These are phyloP conservation scores for Pseudozyma sp. DNA, from an alignment of 1,284 basidiomycete genomes.

Conservation along the genomic window DNA sequence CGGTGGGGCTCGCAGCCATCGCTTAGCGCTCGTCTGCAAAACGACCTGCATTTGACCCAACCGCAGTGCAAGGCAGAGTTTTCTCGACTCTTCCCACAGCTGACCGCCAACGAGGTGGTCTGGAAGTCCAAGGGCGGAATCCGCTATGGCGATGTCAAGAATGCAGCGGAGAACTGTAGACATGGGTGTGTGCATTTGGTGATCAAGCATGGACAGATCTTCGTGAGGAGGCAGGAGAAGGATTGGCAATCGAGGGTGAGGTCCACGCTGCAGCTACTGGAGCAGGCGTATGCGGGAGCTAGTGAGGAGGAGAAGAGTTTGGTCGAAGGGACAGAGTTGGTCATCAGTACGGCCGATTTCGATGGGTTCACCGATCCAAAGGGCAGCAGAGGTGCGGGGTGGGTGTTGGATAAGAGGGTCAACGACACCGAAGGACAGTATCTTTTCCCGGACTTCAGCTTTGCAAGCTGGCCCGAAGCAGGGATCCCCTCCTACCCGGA, in stretches of 20 bases:
- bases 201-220: conserved; percentile 47
- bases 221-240: conserved; percentile 28
- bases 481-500: conserved; percentile 47
- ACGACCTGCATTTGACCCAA: conserved; percentile 23
- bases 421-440: conserved; percentile 29
- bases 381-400: conserved; percentile 28
- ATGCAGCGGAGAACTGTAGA: conserved; percentile 27
- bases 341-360: conserved; percentile 42
- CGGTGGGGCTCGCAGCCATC: conserved; percentile 1
- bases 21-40: conserved; percentile 1
- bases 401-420: conserved; percentile 44
- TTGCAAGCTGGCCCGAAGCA: conserved; percentile 56
- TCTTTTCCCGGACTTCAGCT: conserved; percentile 54
- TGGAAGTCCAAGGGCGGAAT: conserved; percentile 49
- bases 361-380: conserved; percentile 31
- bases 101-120: conserved; percentile 15
- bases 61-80: conserved; percentile 41
- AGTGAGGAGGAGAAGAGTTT: conserved; percentile 22
- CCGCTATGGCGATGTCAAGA: conserved; percentile 24
- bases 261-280: conserved; percentile 30
- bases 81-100: conserved; percentile 49
- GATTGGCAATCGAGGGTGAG: conserved; percentile 47
- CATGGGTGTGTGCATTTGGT: conserved; percentile 44
- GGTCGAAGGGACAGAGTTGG: conserved; percentile 36
- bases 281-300: conserved; percentile 27